Conservation (phyloP, 2,329 filamentous ascomycete genomes). For the Claviceps sp. region DNA sequence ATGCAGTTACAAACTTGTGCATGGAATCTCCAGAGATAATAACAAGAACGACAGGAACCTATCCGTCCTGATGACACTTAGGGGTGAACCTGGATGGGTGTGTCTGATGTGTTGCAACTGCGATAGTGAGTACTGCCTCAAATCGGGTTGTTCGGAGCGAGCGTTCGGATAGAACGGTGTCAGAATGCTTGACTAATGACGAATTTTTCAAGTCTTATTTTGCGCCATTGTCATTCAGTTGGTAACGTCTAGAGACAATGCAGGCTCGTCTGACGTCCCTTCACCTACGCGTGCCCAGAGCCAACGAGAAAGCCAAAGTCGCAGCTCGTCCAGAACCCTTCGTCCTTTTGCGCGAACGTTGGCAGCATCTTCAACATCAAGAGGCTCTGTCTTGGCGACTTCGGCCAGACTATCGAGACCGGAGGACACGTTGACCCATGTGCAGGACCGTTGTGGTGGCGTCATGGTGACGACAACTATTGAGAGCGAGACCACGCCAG, state of each 20-base stretch:
- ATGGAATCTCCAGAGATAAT: background rate
- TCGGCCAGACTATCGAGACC: background rate
- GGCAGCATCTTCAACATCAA: background rate
- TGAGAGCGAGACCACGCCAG: slow-evolving; percentile 19
- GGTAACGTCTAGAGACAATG: slow-evolving; percentile 36
- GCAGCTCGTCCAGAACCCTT: slow-evolving; percentile 1
- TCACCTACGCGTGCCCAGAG: slow-evolving; percentile 6
- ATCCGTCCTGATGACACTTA: slow-evolving; percentile 41
- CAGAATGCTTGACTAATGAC: background rate
- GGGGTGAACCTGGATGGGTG: slow-evolving; percentile 51
- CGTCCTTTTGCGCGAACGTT: background rate
- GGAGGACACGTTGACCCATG: background rate
- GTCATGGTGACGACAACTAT: slow-evolving; percentile 27
- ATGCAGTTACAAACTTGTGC: background rate
- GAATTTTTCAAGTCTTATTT: slow-evolving; percentile 35
- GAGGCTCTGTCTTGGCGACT: background rate
- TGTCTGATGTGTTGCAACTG: slow-evolving; percentile 53
- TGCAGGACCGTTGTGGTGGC: slow-evolving; percentile 1
- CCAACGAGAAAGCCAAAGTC: slow-evolving; percentile 7
- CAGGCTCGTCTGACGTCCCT: slow-evolving; percentile 17
- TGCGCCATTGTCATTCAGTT: slow-evolving; percentile 48
- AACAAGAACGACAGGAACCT: slow-evolving; percentile 33
- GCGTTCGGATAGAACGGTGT: background rate
- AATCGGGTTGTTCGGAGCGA: no score
- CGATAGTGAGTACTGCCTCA: slow-evolving; percentile 33